Percentiles rank a stretch among this genome's conserved stretches.
Conservation (phyloP, 192 early-diverging fungal genomes). For the Diversispora eburnea region DNA sequence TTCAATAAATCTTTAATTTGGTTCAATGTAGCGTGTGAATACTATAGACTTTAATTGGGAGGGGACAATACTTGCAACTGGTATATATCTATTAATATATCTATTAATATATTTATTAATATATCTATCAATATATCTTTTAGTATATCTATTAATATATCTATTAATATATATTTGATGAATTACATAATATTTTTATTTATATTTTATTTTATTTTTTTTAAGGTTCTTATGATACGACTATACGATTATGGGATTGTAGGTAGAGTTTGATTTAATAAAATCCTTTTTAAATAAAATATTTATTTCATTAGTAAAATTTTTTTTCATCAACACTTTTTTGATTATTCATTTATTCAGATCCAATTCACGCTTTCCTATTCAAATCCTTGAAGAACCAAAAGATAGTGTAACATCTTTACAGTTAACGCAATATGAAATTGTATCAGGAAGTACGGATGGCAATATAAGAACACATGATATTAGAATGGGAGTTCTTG, state of each 20-base stretch:
- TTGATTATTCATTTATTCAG: constrained; percentile 21
- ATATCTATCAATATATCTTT: neutral
- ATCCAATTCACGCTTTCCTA: constrained; percentile 59
- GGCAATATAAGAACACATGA: constrained; percentile 83
- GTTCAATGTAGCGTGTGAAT: constrained; percentile 62
- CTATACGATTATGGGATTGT: constrained; percentile 77
- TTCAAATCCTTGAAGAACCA: constrained; percentile 80
- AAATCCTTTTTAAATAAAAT: neutral
- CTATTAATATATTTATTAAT: neutral
- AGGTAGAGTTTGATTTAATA: constrained; percentile 38
- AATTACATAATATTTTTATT: constrained; percentile 1
- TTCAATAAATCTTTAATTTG: neutral
- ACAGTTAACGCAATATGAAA: constrained; percentile 62
- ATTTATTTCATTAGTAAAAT: neutral
- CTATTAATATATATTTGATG: neutral
- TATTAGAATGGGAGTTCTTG: constrained; percentile 69
- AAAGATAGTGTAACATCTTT: constrained; percentile 86
- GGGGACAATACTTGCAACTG: constrained; percentile 74
- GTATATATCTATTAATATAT: constrained; percentile 35
- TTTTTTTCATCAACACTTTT: no score
- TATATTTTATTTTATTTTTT: neutral
- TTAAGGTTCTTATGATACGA: constrained; percentile 62
- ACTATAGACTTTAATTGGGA: constrained; percentile 77
- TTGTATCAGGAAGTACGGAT: constrained; percentile 78
- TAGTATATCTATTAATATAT: neutral